A percentile compares a stretch with the other conserved stretches of the same genome.
These are phyloP conservation scores for Tetrahymena elliotti DNA, from an alignment of 73 alveolate genomes.

Conservation along the genomic window DNA sequence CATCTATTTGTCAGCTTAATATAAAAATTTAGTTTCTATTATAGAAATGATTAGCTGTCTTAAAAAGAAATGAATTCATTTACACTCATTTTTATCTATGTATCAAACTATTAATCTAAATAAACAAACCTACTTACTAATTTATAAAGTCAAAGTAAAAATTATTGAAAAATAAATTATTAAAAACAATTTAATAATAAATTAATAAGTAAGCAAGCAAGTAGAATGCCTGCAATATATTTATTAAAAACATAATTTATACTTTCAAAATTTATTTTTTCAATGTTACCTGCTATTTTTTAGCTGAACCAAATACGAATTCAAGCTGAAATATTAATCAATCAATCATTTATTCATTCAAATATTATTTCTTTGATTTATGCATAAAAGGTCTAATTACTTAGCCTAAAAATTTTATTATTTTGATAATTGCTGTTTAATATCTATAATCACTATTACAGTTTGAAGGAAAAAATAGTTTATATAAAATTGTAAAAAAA, in stretches of 20 bases:
- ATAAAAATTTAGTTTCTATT: neutral
- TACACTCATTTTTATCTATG: neutral
- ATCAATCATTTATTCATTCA: neutral
- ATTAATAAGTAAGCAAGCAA: neutral
- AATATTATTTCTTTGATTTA: too few relatives aligned
- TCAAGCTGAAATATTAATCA: neutral
- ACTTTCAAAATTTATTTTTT: neutral
- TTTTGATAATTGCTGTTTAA: too few relatives aligned
- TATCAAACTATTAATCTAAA: neutral
- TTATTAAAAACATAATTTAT: too few relatives aligned
- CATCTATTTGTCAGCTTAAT: neutral
- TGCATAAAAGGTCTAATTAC: too few relatives aligned
- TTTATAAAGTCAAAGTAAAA: neutral
- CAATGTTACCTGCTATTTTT: neutral
- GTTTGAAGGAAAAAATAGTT: too few relatives aligned
- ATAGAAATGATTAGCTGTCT: neutral
- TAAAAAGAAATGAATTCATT: neutral
- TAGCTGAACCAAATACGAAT: neutral
- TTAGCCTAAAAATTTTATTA: too few relatives aligned
- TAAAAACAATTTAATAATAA: too few relatives aligned
- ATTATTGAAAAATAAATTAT: neutral
- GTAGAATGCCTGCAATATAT: neutral
- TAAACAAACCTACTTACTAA: neutral
- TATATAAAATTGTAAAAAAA: too few relatives aligned
- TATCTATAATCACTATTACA: too few relatives aligned